phyloP scores from a whole-genome alignment of 2,329 filamentous ascomycete species.

The Blumeria hordei region DNA sequence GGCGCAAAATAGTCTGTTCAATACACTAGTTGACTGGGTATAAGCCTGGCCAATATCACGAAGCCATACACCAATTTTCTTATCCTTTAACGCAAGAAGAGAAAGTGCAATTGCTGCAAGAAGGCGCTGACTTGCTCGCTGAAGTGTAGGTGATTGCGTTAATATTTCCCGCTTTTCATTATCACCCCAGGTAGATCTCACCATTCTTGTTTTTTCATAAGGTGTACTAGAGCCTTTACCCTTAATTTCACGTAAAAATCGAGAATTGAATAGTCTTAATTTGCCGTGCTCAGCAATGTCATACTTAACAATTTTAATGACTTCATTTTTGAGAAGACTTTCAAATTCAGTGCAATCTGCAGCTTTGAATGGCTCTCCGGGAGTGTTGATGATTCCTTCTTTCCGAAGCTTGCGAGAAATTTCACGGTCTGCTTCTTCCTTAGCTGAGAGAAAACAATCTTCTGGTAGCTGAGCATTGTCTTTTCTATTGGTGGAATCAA shows the following conservation, averaged over 20 bases:
- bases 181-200: slow-evolving; percentile 1
- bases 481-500: neutral
- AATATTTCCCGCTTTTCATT: slow-evolving; percentile 2
- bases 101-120: neutral
- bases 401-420: neutral
- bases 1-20: neutral
- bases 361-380: neutral
- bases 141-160: slow-evolving; percentile 3
- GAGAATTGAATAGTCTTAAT: neutral
- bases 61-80: no score
- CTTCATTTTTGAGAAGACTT: neutral
- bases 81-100: no score
- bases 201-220: neutral
- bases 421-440: neutral
- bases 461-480: neutral
- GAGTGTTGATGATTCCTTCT: neutral
- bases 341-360: neutral
- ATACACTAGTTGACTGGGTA: neutral
- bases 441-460: neutral
- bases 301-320: neutral
- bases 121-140: slow-evolving; percentile 1
- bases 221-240: neutral
- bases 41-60: neutral
- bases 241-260: neutral
- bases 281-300: neutral